Evolutionary conservation across 306 rosid genomes (phyloP).

Genomic region (Lathyrus oleraceus): DNA sequence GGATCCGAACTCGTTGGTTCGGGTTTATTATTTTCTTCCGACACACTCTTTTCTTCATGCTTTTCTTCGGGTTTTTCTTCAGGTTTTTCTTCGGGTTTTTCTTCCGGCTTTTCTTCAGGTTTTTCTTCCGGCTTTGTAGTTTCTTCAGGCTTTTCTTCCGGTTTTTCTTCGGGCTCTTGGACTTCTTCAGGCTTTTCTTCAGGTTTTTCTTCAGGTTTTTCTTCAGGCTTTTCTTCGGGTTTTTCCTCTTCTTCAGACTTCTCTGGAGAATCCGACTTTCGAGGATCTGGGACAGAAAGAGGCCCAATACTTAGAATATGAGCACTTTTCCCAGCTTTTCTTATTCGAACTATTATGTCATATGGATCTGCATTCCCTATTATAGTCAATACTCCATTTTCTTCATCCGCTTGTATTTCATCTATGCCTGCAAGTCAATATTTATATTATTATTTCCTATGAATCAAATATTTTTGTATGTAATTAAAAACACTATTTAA

Average conservation of each 20-base stretch:
- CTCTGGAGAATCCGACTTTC: conserved; percentile 39
- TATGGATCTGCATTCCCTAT: conserved; percentile 76
- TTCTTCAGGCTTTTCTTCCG: conserved; percentile 12
- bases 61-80: conserved; percentile 31
- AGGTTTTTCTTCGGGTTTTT: conserved; percentile 39
- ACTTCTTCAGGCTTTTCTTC: conserved; percentile 29
- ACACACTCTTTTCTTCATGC: not conserved
- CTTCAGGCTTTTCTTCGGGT: conserved; percentile 32
- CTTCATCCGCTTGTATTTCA: conserved; percentile 65
- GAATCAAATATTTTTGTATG: not conserved
- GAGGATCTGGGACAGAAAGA: conserved; percentile 42
- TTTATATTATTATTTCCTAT: not conserved
- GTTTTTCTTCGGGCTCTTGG: not conserved
- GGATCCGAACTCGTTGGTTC: not conserved
- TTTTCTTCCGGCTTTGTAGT: conserved; percentile 41
- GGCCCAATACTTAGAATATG: conserved; percentile 66
- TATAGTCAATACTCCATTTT: conserved; percentile 56
- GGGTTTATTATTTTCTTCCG: conserved; percentile 37
- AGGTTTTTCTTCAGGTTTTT: conserved; percentile 25
- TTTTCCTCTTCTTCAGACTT: conserved; percentile 40
- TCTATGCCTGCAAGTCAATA: conserved; percentile 53
- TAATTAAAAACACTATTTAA: not conserved
- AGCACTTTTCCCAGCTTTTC: conserved; percentile 52
- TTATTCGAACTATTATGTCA: conserved; percentile 48
- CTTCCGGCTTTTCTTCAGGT: conserved; percentile 31